Base-by-base conservation (phyloP, 441 rosid species). In the Croton laevigatus region DNA sequence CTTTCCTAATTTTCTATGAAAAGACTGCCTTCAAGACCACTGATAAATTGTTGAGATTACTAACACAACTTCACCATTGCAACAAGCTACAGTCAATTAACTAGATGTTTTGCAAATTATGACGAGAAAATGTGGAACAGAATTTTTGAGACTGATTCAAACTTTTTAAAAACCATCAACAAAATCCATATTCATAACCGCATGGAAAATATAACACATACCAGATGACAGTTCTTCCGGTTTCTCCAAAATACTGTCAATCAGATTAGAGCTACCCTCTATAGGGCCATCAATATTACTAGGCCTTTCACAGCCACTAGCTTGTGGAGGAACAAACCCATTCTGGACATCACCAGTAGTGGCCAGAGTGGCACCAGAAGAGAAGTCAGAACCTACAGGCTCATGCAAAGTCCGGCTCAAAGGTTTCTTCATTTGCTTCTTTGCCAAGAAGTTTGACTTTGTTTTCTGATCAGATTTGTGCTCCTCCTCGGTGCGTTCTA, bases 171-270 rank as follows among this genome's bases (percentile, higher is more conserved):
- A 32, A 42, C 46, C 12, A 68, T 3, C 54, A 40, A 59, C 46
- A 55, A n/a, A 60, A n/a, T 16, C 20, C 27, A 52, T 6, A 40
- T 19, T 19, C 36, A 23, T 0, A 32, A 46, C 44, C 27, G 48
- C 37, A 36, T 36, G 4, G 38, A 36, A 14, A 53, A 34, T 53
- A 60, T 14, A 14, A n/a, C 14, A 32, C 71, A 65, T 79, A 91
- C 97, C 94, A 60, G 85, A 83, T 57, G 86, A 80, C 59, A 78
- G 80, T 66, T 91, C 97, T 70, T 89, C 97, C 32, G 79, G 76
- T 84, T 78, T 91, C 78, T 88, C 97, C 59, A 66, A 62, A 73
- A 51, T 76, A 78, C 49, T 82, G 70, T 90, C 91, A 64, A 78
- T 66, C 59, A 79, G 17, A 44, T 81, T 63, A 63, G 80, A 62